These are phyloP conservation scores for Nannochloropsis salina DNA, from an alignment of 108 stramenopile genomes.

Conservation along the genomic window DNA sequence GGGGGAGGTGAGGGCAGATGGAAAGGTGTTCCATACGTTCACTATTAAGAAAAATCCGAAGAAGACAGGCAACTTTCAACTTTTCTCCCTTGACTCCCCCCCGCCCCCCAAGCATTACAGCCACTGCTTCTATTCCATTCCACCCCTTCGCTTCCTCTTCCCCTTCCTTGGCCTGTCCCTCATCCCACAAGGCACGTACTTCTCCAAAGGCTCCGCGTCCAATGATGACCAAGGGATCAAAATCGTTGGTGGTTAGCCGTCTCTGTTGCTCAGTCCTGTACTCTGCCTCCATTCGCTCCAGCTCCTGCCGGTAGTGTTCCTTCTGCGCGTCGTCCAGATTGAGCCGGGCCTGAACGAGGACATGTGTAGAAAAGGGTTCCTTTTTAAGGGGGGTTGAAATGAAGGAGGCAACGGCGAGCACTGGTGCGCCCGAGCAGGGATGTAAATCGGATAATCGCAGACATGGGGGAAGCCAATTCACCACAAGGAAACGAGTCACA, in stretches of 20 bases:
- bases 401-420: too few species aligned
- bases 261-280: slow-evolving; percentile 44
- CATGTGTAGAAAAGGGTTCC: neutral
- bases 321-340: slow-evolving; percentile 41
- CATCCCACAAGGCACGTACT: slow-evolving; percentile 18
- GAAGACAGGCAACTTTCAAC: too few species aligned
- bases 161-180: neutral
- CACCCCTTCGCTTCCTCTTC: neutral
- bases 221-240: slow-evolving; percentile 55
- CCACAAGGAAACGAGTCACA: too few species aligned
- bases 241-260: slow-evolving; percentile 51
- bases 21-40: neutral
- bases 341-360: neutral
- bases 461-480: too few species aligned
- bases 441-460: too few species aligned
- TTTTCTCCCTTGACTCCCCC: too few species aligned
- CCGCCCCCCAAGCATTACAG: neutral
- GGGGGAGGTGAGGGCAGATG: neutral
- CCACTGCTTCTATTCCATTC: neutral
- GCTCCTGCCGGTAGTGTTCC: slow-evolving; percentile 40
- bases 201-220: slow-evolving; percentile 58
- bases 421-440: too few species aligned
- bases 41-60: too few species aligned
- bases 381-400: too few species aligned
- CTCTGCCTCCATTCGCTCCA: slow-evolving; percentile 40